phyloP scores from a whole-genome alignment of 2,329 filamentous ascomycete genomes.

The Trichophyton simii region DNA sequence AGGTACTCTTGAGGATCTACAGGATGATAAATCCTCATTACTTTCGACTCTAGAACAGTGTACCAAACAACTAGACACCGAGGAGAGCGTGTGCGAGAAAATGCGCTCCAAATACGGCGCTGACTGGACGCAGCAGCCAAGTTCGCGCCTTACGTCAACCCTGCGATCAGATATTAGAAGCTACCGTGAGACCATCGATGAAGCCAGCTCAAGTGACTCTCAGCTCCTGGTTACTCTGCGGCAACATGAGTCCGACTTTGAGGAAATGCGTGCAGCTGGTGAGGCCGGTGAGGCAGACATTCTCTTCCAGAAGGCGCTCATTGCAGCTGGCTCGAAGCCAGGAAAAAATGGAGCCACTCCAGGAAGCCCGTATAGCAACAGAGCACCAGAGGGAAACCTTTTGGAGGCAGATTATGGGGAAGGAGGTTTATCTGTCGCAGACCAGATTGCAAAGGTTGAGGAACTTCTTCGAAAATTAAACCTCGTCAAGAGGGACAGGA shows the following conservation, averaged over 20 bases:
- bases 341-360: conserved; percentile 53
- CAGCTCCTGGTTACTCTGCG: conserved; percentile 73
- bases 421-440: conserved; percentile 62
- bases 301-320: conserved; percentile 75
- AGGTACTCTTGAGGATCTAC: conserved; percentile 65
- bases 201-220: conserved; percentile 73
- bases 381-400: conserved; percentile 57
- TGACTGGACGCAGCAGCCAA: conserved; percentile 96
- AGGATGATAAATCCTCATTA: conserved; percentile 64
- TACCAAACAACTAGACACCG: conserved; percentile 83
- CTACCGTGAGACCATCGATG: conserved; percentile 78
- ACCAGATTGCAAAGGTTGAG: conserved; percentile 82
- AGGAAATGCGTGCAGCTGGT: conserved; percentile 85
- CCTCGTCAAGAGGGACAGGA: conserved; percentile 79
- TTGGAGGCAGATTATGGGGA: conserved; percentile 90
- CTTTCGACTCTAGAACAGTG: conserved; percentile 61
- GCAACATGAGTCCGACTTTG: conserved; percentile 78
- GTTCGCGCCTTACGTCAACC: conserved; percentile 75
- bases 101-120: conserved; percentile 95
- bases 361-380: conserved; percentile 21
- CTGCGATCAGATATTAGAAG: conserved; percentile 74
- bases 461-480: conserved; percentile 84
- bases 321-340: conserved; percentile 54
- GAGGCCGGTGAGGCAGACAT: conserved; percentile 77
- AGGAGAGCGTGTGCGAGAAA: conserved; percentile 96